Evolutionary conservation across 2,329 filamentous ascomycete species (phyloP), one percentile per base, ranked within the genome.

Genomic region (Polychaeton citri): DNA sequence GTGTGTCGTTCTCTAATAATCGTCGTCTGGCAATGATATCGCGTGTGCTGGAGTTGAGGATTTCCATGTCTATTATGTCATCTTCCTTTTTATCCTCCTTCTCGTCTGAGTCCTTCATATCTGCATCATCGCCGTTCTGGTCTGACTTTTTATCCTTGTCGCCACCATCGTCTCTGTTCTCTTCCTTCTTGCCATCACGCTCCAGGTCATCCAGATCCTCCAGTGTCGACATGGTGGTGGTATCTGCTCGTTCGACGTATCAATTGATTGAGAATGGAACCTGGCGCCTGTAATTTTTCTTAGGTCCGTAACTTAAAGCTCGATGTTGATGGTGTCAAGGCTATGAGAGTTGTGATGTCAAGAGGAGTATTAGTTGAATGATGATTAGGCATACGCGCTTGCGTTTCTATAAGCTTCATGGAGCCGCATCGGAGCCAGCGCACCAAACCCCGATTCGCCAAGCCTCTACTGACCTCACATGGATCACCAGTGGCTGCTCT

Each of bases 1-100:
- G 76, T 54, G 90, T 82, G 63, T 98, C 90, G 63, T 98, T 98
- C 64, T 98, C 90, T 47, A 98, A 71, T 56, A 98, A 72, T 55
- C 87, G 79, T 68, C 79, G 82, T 61, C 90, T 76, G 52, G 86
- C 93, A 53, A 84, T 71, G 54, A 98, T 92, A 66, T 98, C 90
- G 67, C 85, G 78, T 67, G 90, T 96, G 69, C 81, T 88, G 51
- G 92, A 79, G 59, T 76, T 80, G 42, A 96, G 74, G 52, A 98
- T 88, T 66, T 98, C 90, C 38, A 88, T 79, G 61, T 96, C 88
- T 45, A 98, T 72, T 37, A 87, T 72, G 48, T 92, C 80, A 33
- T 88, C 83, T 50, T 83, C 79, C 46, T 74, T 69, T 34, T 73
- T 65, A 44, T 69, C 76, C 38, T 76, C 65, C 51, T 70, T 60